Evolutionary conservation across 2,329 filamentous ascomycete species (phyloP).

Genomic region (Shiraia sp.): DNA sequence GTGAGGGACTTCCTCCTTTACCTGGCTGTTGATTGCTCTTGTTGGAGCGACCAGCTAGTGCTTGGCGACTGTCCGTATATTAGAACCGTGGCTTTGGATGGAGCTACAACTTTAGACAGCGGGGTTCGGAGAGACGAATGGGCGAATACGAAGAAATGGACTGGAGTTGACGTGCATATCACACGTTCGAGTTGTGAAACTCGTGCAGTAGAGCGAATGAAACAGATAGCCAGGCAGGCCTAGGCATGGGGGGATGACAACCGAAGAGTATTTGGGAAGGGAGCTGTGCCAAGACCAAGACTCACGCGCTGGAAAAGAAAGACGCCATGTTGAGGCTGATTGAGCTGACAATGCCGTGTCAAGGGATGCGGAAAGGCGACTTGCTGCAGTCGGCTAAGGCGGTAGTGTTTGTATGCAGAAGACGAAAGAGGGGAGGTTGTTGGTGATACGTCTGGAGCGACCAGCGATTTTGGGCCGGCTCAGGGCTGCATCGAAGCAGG

Average conservation of each 20-base stretch:
- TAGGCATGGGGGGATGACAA: conserved; percentile 21
- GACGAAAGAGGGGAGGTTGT: conserved; percentile 23
- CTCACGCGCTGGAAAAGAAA: conserved; percentile 50
- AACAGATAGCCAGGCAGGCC: conserved; percentile 31
- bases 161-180: conserved; percentile 14
- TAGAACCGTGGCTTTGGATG: conserved; percentile 8
- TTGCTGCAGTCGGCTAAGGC: conserved; percentile 14
- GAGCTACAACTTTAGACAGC: conserved; percentile 15
- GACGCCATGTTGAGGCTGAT: conserved; percentile 39
- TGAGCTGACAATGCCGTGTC: conserved; percentile 10
- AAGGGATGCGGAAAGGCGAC: conserved; percentile 8
- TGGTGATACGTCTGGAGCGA: conserved; percentile 38
- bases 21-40: conserved; percentile 43
- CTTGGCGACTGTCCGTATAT: conserved; percentile 44
- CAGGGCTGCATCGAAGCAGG: conserved; percentile 28
- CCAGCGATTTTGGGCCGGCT: conserved; percentile 32
- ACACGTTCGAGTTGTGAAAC: conserved; percentile 25
- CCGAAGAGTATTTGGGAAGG: conserved; percentile 32
- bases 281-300: conserved; percentile 42
- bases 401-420: conserved; percentile 27
- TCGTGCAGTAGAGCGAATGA: conserved; percentile 29
- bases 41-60: conserved; percentile 49
- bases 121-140: conserved; percentile 7
- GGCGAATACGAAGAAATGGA: conserved; percentile 1
- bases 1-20: conserved; percentile 44